Evolutionary conservation across 208 protist genomes (phyloP), one percentile per base, ranked within the genome.

Genomic region (Leishmania guyanensis): DNA sequence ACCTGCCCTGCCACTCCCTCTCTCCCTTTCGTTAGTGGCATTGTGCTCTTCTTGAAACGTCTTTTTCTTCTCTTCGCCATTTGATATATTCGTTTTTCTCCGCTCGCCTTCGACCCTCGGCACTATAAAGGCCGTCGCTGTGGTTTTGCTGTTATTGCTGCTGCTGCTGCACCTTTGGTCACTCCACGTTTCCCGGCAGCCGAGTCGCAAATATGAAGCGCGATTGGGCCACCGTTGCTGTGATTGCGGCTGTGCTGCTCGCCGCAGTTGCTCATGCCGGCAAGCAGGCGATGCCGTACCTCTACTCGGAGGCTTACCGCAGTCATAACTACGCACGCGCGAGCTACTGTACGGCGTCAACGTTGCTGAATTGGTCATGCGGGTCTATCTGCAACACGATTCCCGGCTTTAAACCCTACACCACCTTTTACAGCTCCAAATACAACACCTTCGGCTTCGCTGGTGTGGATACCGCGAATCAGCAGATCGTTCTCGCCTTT

Each of bases 401-500:
- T 39, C 78, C 78, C 5, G 78, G 78, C 54, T 82, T 82, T 51
- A n/a, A 82, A n/a, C 39, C 58, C 20, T 75, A 70, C 46, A 71
- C 39, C 33, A 50, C 39, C 39, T 43, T 71, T 50, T 6, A 26
- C 14, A 16, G 43, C 66, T 5, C 29, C 10, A 26, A 12, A 29
- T n/a, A n/a, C 39, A 29, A 71, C 39, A 50, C 39, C 29, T 50
- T 50, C 66, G 66, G 66, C 66, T 71, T 29, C 50, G 76, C 71
- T 9, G 89, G 85, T 46, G 75, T 92, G 8, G 75, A 87, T 69
- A 62, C 79, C 79, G 0, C 10, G 17, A 68, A 78, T 20, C 6
- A 71, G 56, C 77, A 70, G 6, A 88, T 96, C 80, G 80, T 96
- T 3, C 80, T 90, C 33, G 85, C 84, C 51, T 96, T 94, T 75